Percentiles rank a stretch among this genome's conserved stretches.
Conservation (phyloP, 192 early-diverging fungal species). For the Gigaspora rosea region DNA sequence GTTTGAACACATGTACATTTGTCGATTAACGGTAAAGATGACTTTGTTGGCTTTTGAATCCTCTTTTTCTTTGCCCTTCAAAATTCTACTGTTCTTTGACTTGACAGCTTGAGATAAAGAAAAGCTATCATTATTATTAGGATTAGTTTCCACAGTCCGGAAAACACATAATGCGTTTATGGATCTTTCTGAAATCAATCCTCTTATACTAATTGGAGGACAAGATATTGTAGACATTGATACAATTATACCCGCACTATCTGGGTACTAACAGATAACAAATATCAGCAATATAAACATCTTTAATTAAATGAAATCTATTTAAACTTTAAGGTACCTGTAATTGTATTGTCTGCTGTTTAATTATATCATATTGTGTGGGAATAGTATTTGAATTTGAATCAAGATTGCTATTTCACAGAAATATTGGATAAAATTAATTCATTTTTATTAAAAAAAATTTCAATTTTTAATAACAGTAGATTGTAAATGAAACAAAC, state of each 20-base stretch:
- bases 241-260: slow-evolving; percentile 21
- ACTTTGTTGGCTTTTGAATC: not conserved
- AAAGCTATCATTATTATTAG: not conserved
- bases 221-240: slow-evolving; percentile 4
- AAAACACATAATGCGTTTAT: slow-evolving; percentile 15
- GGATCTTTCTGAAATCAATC: not conserved
- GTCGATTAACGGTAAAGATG: not conserved
- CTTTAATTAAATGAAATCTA: not conserved
- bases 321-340: slow-evolving; percentile 4
- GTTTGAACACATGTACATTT: slow-evolving; percentile 23
- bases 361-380: slow-evolving; percentile 20
- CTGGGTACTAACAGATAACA: slow-evolving; percentile 2
- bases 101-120: not conserved
- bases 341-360: slow-evolving; percentile 6
- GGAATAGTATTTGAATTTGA: not conserved
- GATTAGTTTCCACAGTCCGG: not conserved
- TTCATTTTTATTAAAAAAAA: not conserved
- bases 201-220: slow-evolving; percentile 14
- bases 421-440: not conserved
- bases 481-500: not conserved
- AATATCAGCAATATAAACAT: not conserved
- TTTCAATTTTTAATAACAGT: not conserved
- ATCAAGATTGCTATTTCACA: slow-evolving; percentile 9
- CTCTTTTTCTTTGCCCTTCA: slow-evolving; percentile 19
- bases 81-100: slow-evolving; percentile 8